Evolutionary conservation across 306 rosid species (phyloP).

Genomic region (Pachyrhizus erosus): DNA sequence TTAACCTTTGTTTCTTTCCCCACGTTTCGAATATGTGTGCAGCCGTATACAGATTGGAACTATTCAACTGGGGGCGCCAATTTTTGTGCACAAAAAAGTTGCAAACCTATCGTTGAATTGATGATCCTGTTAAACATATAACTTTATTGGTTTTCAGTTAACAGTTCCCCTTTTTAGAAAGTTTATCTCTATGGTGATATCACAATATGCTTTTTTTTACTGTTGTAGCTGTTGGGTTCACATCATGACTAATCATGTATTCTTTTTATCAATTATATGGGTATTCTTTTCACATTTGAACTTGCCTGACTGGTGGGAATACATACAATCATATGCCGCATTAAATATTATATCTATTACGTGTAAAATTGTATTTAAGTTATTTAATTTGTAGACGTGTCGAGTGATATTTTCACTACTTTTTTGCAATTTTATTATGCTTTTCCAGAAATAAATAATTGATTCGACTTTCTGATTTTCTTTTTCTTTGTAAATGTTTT

Average conservation of each 20-base stretch:
- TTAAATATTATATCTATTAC: neutral
- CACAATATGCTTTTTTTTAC: neutral
- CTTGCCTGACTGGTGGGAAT: constrained; percentile 34
- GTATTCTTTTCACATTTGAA: constrained; percentile 35
- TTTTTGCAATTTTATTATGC: neutral
- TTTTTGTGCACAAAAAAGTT: neutral
- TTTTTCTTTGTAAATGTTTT: neutral
- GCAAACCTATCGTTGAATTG: neutral
- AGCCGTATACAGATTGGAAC: neutral
- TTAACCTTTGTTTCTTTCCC: neutral
- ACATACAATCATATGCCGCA: constrained; percentile 8
- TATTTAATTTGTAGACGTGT: constrained; percentile 26
- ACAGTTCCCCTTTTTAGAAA: neutral
- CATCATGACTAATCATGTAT: neutral
- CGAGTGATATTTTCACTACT: neutral
- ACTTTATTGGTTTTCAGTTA: neutral
- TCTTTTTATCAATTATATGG: neutral
- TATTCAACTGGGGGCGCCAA: no score
- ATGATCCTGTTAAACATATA: neutral
- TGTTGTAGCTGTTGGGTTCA: constrained; percentile 22
- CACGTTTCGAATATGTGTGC: neutral
- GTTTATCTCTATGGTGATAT: neutral
- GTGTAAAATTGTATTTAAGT: neutral
- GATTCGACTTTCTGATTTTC: neutral
- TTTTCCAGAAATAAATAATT: neutral